Base-by-base conservation (phyloP, 1,284 basidiomycete genomes). In the Chalciporus sp. region DNA sequence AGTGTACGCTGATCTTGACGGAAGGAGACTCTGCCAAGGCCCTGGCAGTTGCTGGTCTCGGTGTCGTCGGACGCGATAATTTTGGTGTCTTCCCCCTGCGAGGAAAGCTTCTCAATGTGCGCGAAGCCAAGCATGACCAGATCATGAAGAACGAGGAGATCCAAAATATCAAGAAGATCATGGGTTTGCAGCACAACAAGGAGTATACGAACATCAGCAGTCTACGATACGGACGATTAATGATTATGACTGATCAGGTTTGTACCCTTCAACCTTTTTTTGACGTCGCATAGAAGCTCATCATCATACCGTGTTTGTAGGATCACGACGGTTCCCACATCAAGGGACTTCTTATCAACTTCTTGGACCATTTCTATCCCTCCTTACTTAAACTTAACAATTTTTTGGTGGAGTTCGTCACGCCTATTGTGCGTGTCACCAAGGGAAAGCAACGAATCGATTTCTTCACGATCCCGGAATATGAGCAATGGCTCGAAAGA, bases 171-270 rank as follows among this genome's bases (percentile, higher is more conserved):
- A 98, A 96, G 82, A 93, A 98, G 77, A 99, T 99, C 63, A 83
- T 99, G 76, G 97, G 97, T 19, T 75, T 99, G 55, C 94, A 97
- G 72, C 94, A 97, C 69, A 92, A 91, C 65, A 95, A 95, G 72
- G 88, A 90, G 58, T 99, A 99, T 72, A 77, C 76, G 23, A 84
- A 82, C 50, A 75, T 83, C 16, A 77, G 81, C 46, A 89, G 83
- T 61, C 74, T 99, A 68, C 87, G 97, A 23, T 99, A 99, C 67
- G 97, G 97, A 1, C 87, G 89, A 54, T 73, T 99, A 56, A 99
- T 99, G 97, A 95, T 99, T 68, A 99, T 99, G 97, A 95, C 97
- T 12, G 97, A 99, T 88, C 95, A 98, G 83, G 94, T 92, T 53
- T 40, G 58, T 9, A 7, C 6, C 23, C 14, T 50, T 16, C 9